Evolutionary conservation across 352 stramenopile genomes (phyloP).

Genomic region (Phytophthora constricta): DNA sequence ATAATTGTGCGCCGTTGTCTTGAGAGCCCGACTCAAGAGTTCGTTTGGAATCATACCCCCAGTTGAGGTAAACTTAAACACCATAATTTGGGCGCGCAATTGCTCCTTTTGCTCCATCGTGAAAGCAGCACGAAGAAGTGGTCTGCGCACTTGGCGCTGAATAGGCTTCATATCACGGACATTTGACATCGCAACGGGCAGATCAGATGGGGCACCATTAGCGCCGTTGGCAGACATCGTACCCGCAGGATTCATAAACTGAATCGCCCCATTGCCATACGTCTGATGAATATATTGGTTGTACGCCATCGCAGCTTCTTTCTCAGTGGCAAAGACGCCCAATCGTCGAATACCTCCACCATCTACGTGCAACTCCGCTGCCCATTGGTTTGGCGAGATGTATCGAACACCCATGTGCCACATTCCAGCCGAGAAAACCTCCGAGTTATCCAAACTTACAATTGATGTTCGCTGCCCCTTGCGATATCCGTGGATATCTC

Average conservation of each 20-base stretch:
- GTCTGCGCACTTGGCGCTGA: slow-evolving; percentile 48
- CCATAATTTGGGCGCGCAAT: slow-evolving; percentile 90
- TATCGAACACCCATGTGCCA: slow-evolving; percentile 88
- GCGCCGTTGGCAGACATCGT: slow-evolving; percentile 22
- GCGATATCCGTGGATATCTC: slow-evolving; percentile 59
- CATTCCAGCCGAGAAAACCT: slow-evolving; percentile 81
- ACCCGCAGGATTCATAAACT: slow-evolving; percentile 88
- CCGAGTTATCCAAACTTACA: slow-evolving; percentile 70
- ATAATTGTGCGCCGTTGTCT: slow-evolving; percentile 65
- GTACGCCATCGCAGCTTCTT: slow-evolving; percentile 84
- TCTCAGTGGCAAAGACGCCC: slow-evolving; percentile 72
- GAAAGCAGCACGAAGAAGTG: slow-evolving; percentile 65
- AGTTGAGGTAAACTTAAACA: slow-evolving; percentile 90
- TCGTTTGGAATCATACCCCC: slow-evolving; percentile 81
- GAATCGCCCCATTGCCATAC: slow-evolving; percentile 77
- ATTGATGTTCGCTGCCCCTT: slow-evolving; percentile 72
- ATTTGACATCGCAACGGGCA: slow-evolving; percentile 59
- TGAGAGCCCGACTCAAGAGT: slow-evolving; percentile 71
- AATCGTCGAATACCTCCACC: slow-evolving; percentile 80
- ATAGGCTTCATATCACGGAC: slow-evolving; percentile 65
- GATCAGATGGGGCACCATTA: slow-evolving; percentile 28
- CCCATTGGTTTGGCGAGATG: slow-evolving; percentile 76
- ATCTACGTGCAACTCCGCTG: slow-evolving; percentile 84
- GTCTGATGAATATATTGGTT: slow-evolving; percentile 89
- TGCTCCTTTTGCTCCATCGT: slow-evolving; percentile 89